Evolutionary conservation across 1,139 yeast species (phyloP), one percentile per base, ranked within the genome.

Genomic region (Zhuliangozyma parablackwelliae): DNA sequence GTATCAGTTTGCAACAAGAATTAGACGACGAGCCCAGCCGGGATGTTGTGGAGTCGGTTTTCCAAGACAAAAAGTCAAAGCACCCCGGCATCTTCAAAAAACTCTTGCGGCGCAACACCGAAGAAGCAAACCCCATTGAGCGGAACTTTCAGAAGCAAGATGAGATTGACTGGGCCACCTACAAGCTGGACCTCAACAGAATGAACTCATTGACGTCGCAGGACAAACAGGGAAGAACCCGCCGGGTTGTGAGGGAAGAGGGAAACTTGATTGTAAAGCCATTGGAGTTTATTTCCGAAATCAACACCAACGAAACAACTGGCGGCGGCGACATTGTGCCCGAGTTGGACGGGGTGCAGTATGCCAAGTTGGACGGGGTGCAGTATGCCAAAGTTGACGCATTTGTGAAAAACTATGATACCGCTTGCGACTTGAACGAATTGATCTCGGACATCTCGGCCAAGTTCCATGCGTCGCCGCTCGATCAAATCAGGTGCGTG

Each of bases 141-240:
- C 59, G 57, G 35, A 62, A 59, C 33, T 52, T 68, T 29, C 62
- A 54, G 36, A 53, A 54, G 31, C 59, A 50, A n/a, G 61, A 57
- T 16, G 63, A 60, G 28, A 56, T 63, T 27, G 70, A 66, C 41
- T 68, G 74, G 75, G 57, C 65, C 7, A 57, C 67, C 3, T 58
- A 65, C 42, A 69, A 68, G 46, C 51, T 54, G 47, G 90, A 84
- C 39, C 63, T 90, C 36, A 80, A 84, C 53, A 72, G 97, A 48
- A 80, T 90, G 50, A 83, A 82, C 47, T 78, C 96, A 0, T 63
- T 89, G 32, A 76, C 86, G 1, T 68, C 80, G 5, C 76, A 72
- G 38, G 96, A 89, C 47, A 79, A 83, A 40, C 82, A 79, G 41
- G 65, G 72, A 10, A 71, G 97, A 45, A 80, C 85, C 32, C 75